Base-by-base conservation (phyloP, 2,329 filamentous ascomycete species). In the Pestalotiopsis fici region DNA sequence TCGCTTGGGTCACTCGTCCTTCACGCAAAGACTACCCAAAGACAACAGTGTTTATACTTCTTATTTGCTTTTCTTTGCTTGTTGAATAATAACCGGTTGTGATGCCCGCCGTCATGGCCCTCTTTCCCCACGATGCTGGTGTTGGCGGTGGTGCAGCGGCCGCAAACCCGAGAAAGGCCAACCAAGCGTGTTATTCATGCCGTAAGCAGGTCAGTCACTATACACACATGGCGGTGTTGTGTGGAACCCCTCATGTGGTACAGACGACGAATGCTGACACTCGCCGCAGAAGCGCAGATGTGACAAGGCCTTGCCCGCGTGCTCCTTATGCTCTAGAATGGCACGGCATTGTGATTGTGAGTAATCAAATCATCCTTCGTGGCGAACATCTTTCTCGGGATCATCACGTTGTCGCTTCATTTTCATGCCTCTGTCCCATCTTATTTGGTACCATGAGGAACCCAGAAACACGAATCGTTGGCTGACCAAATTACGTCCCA, bases 231-330 rank as follows among this genome's bases (percentile, higher is more conserved):
- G 21, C 27, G 12, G 21, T 50, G 28, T 18, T 15, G 27, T 28
- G 55, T 57, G 55, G 23, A 57, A 3, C 27, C 59, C 35, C 13
- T 61, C 59, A 12, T 23, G 23, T 27, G 21, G n/a, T 37, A 61
- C n/a, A 23, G 54, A 47, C 23, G 7, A 39, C 13, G 25, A 25
- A 37, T 21, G 39, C 47, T 57, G 31, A 50, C 12, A 21, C 21
- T 21, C 25, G 31, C 81, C 80, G 69, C 82, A 86, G 73, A 87
- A 87, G 75, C 78, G 85, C 56, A 83, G 81, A 77, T 87, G 85
- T 72, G 82, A 85, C 78, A 87, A 87, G 74, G 72, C 70, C 4
- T 70, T 87, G 1, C 85, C 85, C 15, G 72, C 76, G 18, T 87
- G 85, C 72, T 75, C 78, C 2, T 77, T 86, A 3, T 87, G 85